A percentile compares a stretch with the other conserved stretches of the same genome.
These are phyloP conservation scores for Xenoacremonium recifei DNA, from an alignment of 2,329 filamentous ascomycete genomes.

Conservation along the genomic window DNA sequence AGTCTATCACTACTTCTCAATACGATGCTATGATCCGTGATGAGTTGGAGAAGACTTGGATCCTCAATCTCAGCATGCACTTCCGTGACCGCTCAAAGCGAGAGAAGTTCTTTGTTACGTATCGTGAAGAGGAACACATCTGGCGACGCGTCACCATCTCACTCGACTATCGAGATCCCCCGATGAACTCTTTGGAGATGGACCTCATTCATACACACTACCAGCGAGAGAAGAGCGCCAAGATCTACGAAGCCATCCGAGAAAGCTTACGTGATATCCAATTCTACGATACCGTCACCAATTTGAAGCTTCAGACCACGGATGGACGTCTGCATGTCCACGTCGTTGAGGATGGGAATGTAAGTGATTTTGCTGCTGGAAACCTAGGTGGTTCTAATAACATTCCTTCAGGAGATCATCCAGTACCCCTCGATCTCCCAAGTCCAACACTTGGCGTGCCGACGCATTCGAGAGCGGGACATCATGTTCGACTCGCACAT, in stretches of 20 bases:
- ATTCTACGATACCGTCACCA: constrained; percentile 94
- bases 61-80: constrained; percentile 97
- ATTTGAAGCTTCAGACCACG: constrained; percentile 87
- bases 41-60: constrained; percentile 88
- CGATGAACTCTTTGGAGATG: constrained; percentile 78
- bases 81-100: constrained; percentile 89
- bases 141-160: constrained; percentile 93
- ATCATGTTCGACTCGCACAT: constrained; percentile 88
- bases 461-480: constrained; percentile 67
- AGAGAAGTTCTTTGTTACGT: constrained; percentile 98
- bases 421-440: constrained; percentile 73
- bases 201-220: constrained; percentile 76
- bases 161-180: constrained; percentile 83
- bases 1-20: constrained; percentile 49
- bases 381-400: too few relatives aligned
- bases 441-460: constrained; percentile 70
- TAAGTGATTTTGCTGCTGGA: too few relatives aligned
- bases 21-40: constrained; percentile 68
- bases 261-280: constrained; percentile 91
- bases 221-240: constrained; percentile 87
- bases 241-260: constrained; percentile 92
- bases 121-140: constrained; percentile 72
- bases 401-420: constrained; percentile 93
- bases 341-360: constrained; percentile 92
- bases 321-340: constrained; percentile 90